Evolutionary conservation across 1,139 yeast species (phyloP).

Genomic region (Blastobotrys buckinghamii): DNA sequence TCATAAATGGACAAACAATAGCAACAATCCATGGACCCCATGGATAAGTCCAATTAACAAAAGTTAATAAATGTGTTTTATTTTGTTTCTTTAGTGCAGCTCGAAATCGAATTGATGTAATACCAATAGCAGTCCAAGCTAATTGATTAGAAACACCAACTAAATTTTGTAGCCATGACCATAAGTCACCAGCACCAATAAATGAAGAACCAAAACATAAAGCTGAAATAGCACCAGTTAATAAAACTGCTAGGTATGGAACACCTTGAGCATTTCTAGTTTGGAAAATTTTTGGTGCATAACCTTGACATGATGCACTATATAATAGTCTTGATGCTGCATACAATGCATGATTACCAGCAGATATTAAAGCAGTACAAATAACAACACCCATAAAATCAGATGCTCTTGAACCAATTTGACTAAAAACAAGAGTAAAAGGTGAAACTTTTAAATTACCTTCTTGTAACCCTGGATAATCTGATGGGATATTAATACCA

Average conservation of each 20-base stretch:
- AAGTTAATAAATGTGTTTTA: slow-evolving; percentile 29
- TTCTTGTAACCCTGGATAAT: slow-evolving; percentile 38
- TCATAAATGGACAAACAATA: slow-evolving; percentile 41
- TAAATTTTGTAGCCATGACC: slow-evolving; percentile 61
- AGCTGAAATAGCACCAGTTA: slow-evolving; percentile 46
- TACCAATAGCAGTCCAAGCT: slow-evolving; percentile 53
- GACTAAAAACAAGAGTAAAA: slow-evolving; percentile 57
- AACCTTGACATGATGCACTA: slow-evolving; percentile 40
- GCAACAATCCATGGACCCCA: slow-evolving; percentile 57
- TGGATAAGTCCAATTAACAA: slow-evolving; percentile 53
- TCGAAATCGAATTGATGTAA: slow-evolving; percentile 42
- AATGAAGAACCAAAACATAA: slow-evolving; percentile 56
- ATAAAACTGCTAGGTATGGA: slow-evolving; percentile 42
- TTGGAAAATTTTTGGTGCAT: slow-evolving; percentile 44
- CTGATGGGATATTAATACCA: slow-evolving; percentile 44
- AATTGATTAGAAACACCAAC: slow-evolving; percentile 56
- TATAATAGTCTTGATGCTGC: slow-evolving; percentile 46
- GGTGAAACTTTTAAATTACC: slow-evolving; percentile 52
- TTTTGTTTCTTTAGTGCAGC: slow-evolving; percentile 36
- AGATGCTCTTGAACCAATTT: slow-evolving; percentile 46
- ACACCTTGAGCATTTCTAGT: slow-evolving; percentile 41
- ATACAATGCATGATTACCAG: slow-evolving; percentile 48
- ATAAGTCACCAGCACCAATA: slow-evolving; percentile 45
- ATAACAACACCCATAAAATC: slow-evolving; percentile 49
- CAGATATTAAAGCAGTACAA: slow-evolving; percentile 41